A percentile compares a stretch with the other conserved stretches of the same genome.
phyloP scores from a whole-genome alignment of 805 yeast species.

The Candida vaughaniae region DNA sequence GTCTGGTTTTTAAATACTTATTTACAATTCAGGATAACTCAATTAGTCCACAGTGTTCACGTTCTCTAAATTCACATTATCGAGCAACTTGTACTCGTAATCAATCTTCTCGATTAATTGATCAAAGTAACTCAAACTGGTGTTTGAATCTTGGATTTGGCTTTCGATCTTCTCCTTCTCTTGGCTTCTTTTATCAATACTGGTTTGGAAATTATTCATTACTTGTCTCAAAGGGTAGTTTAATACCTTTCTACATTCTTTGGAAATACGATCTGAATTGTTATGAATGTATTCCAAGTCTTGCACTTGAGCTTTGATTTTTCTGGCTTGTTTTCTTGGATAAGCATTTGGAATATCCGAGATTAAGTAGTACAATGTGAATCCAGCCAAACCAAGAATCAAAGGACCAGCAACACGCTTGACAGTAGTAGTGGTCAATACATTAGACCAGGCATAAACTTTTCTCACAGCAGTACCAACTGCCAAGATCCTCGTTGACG shows the following conservation, averaged over 20 bases:
- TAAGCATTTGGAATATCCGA: slow-evolving; percentile 86
- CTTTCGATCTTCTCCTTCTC: slow-evolving; percentile 56
- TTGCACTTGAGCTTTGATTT: slow-evolving; percentile 60
- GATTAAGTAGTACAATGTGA: slow-evolving; percentile 61
- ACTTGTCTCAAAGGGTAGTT: slow-evolving; percentile 83
- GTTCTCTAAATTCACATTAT: slow-evolving; percentile 44
- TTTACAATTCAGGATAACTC: slow-evolving; percentile 3
- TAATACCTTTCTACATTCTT: slow-evolving; percentile 80
- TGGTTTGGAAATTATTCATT: slow-evolving; percentile 61
- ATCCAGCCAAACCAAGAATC: slow-evolving; percentile 47
- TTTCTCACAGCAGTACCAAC: slow-evolving; percentile 43
- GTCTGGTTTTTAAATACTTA: background rate
- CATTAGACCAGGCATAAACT: slow-evolving; percentile 32
- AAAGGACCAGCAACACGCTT: slow-evolving; percentile 56
- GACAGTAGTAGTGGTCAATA: slow-evolving; percentile 38
- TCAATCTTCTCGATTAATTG: slow-evolving; percentile 45
- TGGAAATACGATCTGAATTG: slow-evolving; percentile 75
- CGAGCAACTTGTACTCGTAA: slow-evolving; percentile 42
- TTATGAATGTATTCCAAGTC: slow-evolving; percentile 73
- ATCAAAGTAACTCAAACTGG: slow-evolving; percentile 55
- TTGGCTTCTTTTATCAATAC: slow-evolving; percentile 58
- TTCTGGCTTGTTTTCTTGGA: slow-evolving; percentile 76
- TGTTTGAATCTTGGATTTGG: slow-evolving; percentile 54
- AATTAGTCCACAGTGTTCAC: slow-evolving; percentile 39
- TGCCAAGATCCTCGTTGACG: slow-evolving; percentile 39